Base-by-base conservation (phyloP, 2,329 filamentous ascomycete genomes). In the Sclerotinia minor region DNA sequence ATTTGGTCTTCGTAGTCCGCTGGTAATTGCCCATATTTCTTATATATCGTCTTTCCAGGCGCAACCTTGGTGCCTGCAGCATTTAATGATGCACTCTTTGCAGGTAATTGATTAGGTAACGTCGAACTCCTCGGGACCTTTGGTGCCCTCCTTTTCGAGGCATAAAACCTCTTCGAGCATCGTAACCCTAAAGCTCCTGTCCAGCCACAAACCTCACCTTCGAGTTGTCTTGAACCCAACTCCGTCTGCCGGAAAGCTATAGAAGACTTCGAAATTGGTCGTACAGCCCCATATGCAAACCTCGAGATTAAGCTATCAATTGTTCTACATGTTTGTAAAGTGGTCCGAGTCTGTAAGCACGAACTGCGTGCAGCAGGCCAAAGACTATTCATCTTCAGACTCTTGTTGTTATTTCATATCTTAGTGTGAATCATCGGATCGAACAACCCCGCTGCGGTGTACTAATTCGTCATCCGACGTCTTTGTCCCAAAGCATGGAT, bases 21-120 rank as follows among this genome's bases (percentile, higher is more conserved):
- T 0, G 87, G 87, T n/a, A 89, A 77, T 63, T 87, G 80, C 67
- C 84, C 80, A 74, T 87, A 89, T 70, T 83, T 77, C n/a, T 79
- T 83, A 68, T 86, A 79, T 63, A 83, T 73, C 11, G 66, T 53
- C 45, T 65, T 67, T 2, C 67, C 65, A 11, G 26, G 61, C 53
- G 70, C 67, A 44, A 35, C 35, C 6, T 41, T 45, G 5, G 24
- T 24, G 11, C 15, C 4, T 8, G 64, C 69, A 73, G 26, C 65
- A 66, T 61, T 72, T 67, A 15, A 13, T 41, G 38, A 8, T 24
- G 59, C 69, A 73, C 21, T 67, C 67, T 61, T 72, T 67, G 45
- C 4, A 26, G 45, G n/a, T 24, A 38, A 38, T 24, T 38, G 9
- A 21, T 19, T 38, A n/a, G 29, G 8, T 24, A 26, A 26, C 24